Evolutionary conservation across 768 basidiomycete genomes (phyloP), one percentile per base, ranked within the genome.

Genomic region (Tylopilus intermedius): DNA sequence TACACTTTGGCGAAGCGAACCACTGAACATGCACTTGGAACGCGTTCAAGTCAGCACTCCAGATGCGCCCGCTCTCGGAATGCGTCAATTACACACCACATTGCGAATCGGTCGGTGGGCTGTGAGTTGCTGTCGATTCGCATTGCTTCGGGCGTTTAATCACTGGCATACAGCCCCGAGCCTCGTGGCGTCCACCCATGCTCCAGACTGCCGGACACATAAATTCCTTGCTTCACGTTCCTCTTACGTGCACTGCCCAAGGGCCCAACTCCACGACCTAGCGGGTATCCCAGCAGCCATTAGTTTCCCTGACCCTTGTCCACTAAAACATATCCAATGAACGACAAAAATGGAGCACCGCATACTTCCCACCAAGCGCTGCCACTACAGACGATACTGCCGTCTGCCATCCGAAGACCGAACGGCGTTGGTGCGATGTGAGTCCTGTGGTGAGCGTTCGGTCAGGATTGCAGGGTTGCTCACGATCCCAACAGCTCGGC

Each of bases 381-480:
- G 18, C 29, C 45, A 26, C 29, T 65, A 10, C 29, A 55, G 51
- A 55, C 56, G 18, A 60, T 48, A 3, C 48, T 58, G 15, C 63
- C 63, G 9, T 64, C 63, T 13, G 43, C n/a, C 11, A 50, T 65
- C 2, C 33, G 21, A 37, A 60, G 1, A 18, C 42, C 42, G 7
- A 35, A 21, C 0, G 21, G 37, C 8, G 42, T 40, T 14, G 38
- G 18, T 38, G 11, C n/a, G 46, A 60, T 54, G 63, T 65, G 42
- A 55, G 58, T 18, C 30, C 30, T n/a, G 21, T 22, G 24, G 14
- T 8, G 15, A 18, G 13, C 14, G 11, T 24, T 29, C 26, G 32
- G 4, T 11, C 32, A 33, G 10, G 4, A 1, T 37, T 37, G 11
- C 7, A 10, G 35, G 35, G 35, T 7, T 11, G 30, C 7, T 18